phyloP scores from a whole-genome alignment of 192 early-diverging fungal genomes.

The Backusella sp. region DNA sequence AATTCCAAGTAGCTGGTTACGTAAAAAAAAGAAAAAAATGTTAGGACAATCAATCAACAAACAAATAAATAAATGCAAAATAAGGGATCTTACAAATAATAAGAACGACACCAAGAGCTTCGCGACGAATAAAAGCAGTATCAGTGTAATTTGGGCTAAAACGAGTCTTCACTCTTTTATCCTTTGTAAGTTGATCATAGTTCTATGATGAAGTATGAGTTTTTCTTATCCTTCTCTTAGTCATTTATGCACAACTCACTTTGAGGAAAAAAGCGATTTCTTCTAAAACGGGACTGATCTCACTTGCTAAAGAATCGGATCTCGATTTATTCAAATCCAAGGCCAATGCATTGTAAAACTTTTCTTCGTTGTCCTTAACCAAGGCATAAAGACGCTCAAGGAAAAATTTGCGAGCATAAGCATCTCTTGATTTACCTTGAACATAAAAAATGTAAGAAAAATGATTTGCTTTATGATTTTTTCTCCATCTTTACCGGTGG shows the following conservation, averaged over 20 bases:
- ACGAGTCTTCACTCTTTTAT: conserved; percentile 40
- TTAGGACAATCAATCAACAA: not conserved
- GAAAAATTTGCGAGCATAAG: conserved; percentile 7
- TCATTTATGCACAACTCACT: conserved; percentile 10
- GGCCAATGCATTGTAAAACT: conserved; percentile 50
- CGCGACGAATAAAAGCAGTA: conserved; percentile 56
- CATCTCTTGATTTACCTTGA: conserved; percentile 9
- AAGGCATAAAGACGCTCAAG: conserved; percentile 57
- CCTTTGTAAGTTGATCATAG: conserved; percentile 56
- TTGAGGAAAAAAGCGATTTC: conserved; percentile 42
- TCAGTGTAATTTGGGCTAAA: conserved; percentile 43
- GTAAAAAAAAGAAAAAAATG: not conserved
- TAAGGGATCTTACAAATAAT: conserved; percentile 51
- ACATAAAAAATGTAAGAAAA: not conserved
- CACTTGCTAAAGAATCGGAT: conserved; percentile 53
- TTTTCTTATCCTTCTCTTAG: not conserved
- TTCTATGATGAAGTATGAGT: conserved; percentile 37
- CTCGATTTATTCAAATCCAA: conserved; percentile 59
- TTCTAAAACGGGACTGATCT: conserved; percentile 48
- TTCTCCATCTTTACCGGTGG: not conserved
- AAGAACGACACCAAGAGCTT: conserved; percentile 76
- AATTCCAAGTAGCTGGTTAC: conserved; percentile 43
- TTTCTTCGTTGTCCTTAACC: conserved; percentile 58
- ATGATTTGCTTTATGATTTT: not conserved
- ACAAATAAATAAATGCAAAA: not conserved